These are phyloP conservation scores for Hypomontagnella submonticulosa DNA, from an alignment of 495 filamentous ascomycete species.

Conservation along the genomic window DNA sequence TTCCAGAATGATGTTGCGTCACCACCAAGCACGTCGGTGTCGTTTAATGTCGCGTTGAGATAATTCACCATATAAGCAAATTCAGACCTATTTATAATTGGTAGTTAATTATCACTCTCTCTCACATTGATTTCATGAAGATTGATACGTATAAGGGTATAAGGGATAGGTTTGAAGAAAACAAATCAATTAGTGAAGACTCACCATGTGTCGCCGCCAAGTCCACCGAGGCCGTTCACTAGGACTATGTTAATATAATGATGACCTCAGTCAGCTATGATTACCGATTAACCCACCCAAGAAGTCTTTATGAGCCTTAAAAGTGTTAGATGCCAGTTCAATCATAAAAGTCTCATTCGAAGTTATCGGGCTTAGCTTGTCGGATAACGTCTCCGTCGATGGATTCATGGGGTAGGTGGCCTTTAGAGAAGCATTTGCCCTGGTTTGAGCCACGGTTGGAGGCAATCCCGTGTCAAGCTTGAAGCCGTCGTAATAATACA, in stretches of 20 bases:
- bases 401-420: conserved; percentile 39
- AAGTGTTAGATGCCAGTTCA: conserved; percentile 68
- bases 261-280: conserved; percentile 16
- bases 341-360: conserved; percentile 48
- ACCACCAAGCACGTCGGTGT: conserved; percentile 60
- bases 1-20: conserved; percentile 50
- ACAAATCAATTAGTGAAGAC: not conserved
- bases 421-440: conserved; percentile 53
- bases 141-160: too few species aligned
- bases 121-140: not conserved
- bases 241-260: conserved; percentile 41
- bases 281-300: conserved; percentile 43
- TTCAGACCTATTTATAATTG: conserved; percentile 60
- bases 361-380: conserved; percentile 42
- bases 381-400: conserved; percentile 52
- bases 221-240: conserved; percentile 49
- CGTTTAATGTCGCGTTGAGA: conserved; percentile 64
- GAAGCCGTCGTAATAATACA: conserved; percentile 62
- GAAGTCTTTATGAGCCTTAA: conserved; percentile 68
- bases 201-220: conserved; percentile 48
- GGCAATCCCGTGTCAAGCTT: conserved; percentile 57
- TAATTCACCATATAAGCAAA: conserved; percentile 69
- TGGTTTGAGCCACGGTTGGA: conserved; percentile 57
- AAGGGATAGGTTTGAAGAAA: not conserved
- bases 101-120: conserved; percentile 37